A percentile compares a stretch with the other conserved stretches of the same genome.
Conservation (phyloP, 345 rosid species). For the Arabis alpina region DNA sequence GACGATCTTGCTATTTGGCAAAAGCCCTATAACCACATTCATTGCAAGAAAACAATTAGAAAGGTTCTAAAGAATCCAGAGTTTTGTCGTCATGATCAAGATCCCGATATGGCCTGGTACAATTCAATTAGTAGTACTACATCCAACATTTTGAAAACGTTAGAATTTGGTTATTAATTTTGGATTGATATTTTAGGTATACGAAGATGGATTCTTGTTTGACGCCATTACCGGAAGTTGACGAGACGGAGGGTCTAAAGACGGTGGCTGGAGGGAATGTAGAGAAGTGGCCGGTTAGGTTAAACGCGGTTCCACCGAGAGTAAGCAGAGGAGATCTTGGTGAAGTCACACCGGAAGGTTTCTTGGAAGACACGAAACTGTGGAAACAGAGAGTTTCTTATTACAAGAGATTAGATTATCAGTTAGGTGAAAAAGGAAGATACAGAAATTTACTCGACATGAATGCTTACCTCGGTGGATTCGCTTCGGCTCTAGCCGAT, state of each 20-base stretch:
- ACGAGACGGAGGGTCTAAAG: conserved; percentile 47
- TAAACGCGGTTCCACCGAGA: conserved; percentile 79
- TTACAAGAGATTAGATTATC: conserved; percentile 72
- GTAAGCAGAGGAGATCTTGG: conserved; percentile 56
- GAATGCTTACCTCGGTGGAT: conserved; percentile 81
- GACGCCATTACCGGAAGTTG: conserved; percentile 79
- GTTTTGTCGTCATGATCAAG: conserved; percentile 68
- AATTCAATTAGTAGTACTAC: neutral
- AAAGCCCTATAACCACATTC: conserved; percentile 83
- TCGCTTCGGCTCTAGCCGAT: conserved; percentile 74
- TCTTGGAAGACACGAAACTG: conserved; percentile 57
- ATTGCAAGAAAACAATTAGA: conserved; percentile 57
- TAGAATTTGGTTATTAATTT: neutral
- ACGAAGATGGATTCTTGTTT: conserved; percentile 82
- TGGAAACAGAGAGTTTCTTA: conserved; percentile 74
- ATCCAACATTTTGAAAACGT: neutral
- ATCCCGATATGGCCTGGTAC: conserved; percentile 87
- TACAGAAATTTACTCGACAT: conserved; percentile 91
- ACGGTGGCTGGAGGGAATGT: conserved; percentile 73
- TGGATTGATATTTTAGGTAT: conserved; percentile 51
- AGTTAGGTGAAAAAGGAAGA: conserved; percentile 67
- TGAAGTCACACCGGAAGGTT: conserved; percentile 58
- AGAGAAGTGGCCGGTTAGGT: conserved; percentile 82
- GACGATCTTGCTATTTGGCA: conserved; percentile 85
- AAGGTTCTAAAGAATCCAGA: conserved; percentile 59